Evolutionary conservation across 2,329 filamentous ascomycete species (phyloP).

Genomic region (Raffaelea deltoideospora): DNA sequence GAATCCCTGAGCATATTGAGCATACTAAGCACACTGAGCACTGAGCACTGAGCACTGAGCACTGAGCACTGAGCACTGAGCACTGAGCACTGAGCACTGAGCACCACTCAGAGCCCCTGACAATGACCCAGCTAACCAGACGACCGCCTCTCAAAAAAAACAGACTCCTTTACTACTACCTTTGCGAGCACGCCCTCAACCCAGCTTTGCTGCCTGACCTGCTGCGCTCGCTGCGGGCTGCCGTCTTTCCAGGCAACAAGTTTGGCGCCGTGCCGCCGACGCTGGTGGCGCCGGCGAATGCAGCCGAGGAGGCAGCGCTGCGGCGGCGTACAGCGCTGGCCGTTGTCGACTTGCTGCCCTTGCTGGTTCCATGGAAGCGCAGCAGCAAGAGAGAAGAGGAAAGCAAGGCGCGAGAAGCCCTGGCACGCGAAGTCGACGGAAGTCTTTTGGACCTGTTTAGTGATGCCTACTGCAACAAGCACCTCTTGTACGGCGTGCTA

Average conservation of each 20-base stretch:
- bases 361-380: neutral
- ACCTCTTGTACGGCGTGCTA: constrained; percentile 68
- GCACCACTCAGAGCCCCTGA: too few relatives aligned
- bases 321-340: constrained; percentile 20
- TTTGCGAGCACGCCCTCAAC: constrained; percentile 43
- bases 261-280: constrained; percentile 42
- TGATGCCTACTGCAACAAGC: constrained; percentile 84
- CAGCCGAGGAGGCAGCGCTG: constrained; percentile 44
- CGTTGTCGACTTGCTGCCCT: constrained; percentile 2
- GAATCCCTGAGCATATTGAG: too few relatives aligned
- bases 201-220: constrained; percentile 49
- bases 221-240: constrained; percentile 56
- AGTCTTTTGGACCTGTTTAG: constrained; percentile 57
- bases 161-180: constrained; percentile 45
- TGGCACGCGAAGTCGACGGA: constrained; percentile 41
- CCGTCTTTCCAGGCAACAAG: constrained; percentile 76
- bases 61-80: too few relatives aligned
- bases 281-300: constrained; percentile 42
- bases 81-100: too few relatives aligned
- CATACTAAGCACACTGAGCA: too few relatives aligned
- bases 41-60: too few relatives aligned
- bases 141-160: too few relatives aligned
- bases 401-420: too few relatives aligned
- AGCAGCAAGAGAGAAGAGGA: constrained; percentile 1
- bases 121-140: neutral